Base-by-base conservation (phyloP, 805 yeast genomes). In the Zygosaccharomyces bisporus region DNA sequence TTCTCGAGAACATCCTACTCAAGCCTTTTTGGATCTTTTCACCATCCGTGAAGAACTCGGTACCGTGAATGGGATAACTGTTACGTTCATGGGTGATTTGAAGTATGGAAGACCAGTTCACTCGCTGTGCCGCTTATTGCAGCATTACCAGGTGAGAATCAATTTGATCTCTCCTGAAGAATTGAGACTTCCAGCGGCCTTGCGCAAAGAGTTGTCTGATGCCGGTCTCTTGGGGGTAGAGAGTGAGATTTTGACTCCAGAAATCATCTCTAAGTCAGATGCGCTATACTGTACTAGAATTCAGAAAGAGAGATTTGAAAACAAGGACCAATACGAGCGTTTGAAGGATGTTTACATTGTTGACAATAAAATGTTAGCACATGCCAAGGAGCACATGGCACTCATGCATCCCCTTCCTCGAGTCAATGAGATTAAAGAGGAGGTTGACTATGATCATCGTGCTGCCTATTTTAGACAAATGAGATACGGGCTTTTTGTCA, bases 401-500 rank as follows among this genome's bases (percentile, higher is more conserved):
- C 85, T 93, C 53, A 84, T 93, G 95, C 99, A 93, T 68, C 99
- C 99, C 66, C 79, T 93, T 60, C 99, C 99, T 66, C 86, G 99
- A 70, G 90, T 88, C 54, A 84, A 81, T 60, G 99, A 93, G 73
- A 91, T 93, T 58, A 86, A 86, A 62, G 98, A 90, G 72, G 99
- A 93, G 73, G 98, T 93, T 61, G 99, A 93, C 68, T 93, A 91
- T 64, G 99, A 93, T 71, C 97, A 91, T 70, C 86, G 99, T 69
- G 98, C 99, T 54, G 98, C 99, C 47, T 93, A 93, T 75, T 93
- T 93, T 78, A 86, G 99, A 80, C 98, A 93, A 76, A 93, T 93
- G 99, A 85, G 95, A 69, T 91, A 93, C 66, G 99, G 99, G 50
- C 76, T 93, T 67, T 93, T 83, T 64, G 96, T 95, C 37, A 89